Base-by-base conservation (phyloP, 2,329 filamentous ascomycete genomes). In the Cytospora piceae region DNA sequence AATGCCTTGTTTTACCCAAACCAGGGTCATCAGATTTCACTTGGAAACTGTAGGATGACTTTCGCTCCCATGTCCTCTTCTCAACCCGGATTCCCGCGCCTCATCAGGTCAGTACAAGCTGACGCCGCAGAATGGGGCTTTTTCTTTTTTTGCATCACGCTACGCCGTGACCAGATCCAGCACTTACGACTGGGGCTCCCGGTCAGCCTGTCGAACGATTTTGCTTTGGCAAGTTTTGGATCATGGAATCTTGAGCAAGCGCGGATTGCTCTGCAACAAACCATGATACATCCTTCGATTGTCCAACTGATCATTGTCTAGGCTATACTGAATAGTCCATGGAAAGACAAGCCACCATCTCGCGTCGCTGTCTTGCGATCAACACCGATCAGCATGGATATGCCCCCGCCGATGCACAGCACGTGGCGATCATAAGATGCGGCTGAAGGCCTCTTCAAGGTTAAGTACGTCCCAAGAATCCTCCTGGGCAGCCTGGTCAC, bases 1-100 rank as follows among this genome's bases (percentile, higher is more conserved):
- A 37, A 51, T 34, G 58, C 63, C 63, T 49, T 62, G 58, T 57
- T 32, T 20, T 49, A n/a, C n/a, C 58, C n/a, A 46, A 37, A 37
- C 34, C 34, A 37, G 34, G 34, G 12, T 37, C 12, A 12, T 37
- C 34, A 37, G 34, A 9, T 37, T 37, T 37, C 34, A 4, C 46
- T 49, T 14, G 4, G 24, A 24, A 22, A 9, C 20, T 24, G n/a
- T 0, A 49, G n/a, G 6, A 24, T 49, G 37, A 20, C 64, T 57
- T 56, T 27, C 51, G 14, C 22, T 24, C 42, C 14, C 7, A 27
- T 53, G 29, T 46, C 15, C 42, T 8, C 53, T 17, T 24, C 34
- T 15, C 27, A 58, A 20, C 29, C n/a, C 7, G 49, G 52, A 31
- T 53, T 37, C 20, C 22, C 42, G 42, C 49, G 32, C 55, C 42